Conservation (phyloP, 495 filamentous ascomycete genomes). For the Neurospora sp. region DNA sequence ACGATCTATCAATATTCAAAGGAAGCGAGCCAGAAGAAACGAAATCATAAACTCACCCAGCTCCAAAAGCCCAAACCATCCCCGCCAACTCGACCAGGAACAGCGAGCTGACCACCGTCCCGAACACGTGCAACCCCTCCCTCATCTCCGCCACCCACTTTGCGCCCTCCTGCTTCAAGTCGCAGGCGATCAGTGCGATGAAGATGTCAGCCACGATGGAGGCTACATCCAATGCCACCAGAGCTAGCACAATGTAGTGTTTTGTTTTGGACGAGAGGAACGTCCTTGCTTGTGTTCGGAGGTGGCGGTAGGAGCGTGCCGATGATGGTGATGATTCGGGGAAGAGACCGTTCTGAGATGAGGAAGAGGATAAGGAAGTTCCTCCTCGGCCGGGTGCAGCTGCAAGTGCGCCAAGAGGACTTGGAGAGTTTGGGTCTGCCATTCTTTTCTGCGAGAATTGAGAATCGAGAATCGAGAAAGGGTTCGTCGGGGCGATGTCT, state of each 20-base stretch:
- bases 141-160: slow-evolving; percentile 27
- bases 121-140: slow-evolving; percentile 23
- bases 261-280: slow-evolving; percentile 46
- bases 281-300: slow-evolving; percentile 5
- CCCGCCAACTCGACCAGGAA: slow-evolving; percentile 51
- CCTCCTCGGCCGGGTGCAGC: neutral
- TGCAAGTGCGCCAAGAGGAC: neutral
- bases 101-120: slow-evolving; percentile 46
- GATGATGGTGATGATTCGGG: neutral
- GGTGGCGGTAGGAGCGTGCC: neutral
- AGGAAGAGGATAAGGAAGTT: neutral
- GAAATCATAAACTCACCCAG: slow-evolving; percentile 27
- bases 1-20: neutral
- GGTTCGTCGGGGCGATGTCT: too few relatives aligned
- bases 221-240: slow-evolving; percentile 47
- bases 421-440: neutral
- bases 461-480: too few relatives aligned
- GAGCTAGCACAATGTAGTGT: slow-evolving; percentile 45
- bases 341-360: neutral
- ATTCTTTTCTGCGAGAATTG: neutral
- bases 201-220: slow-evolving; percentile 55
- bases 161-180: slow-evolving; percentile 28
- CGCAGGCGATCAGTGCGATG: slow-evolving; percentile 50
- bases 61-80: slow-evolving; percentile 47
- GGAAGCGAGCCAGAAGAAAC: neutral